Percentiles rank a stretch among this genome's conserved stretches.
These are phyloP conservation scores for Trichoderma virens DNA, from an alignment of 495 filamentous ascomycete species.

Conservation along the genomic window DNA sequence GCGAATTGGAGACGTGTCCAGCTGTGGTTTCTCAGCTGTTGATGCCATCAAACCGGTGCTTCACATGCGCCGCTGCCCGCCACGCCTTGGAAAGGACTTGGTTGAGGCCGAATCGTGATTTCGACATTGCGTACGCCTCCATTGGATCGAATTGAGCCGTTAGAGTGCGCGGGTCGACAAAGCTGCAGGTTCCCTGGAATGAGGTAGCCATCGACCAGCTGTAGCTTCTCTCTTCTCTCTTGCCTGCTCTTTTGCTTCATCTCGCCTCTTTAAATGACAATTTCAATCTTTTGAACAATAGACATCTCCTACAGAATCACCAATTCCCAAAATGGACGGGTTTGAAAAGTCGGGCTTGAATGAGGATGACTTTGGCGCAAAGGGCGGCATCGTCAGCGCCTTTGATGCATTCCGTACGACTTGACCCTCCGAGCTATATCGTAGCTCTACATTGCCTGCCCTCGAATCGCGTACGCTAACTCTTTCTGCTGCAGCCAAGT, in stretches of 20 bases:
- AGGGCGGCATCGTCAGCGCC: constrained; percentile 62
- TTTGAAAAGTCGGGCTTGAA: constrained; percentile 63
- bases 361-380: constrained; percentile 71
- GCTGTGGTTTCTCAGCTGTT: background rate
- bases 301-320: background rate
- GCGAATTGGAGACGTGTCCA: constrained; percentile 4
- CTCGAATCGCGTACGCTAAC: background rate
- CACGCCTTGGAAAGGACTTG: background rate
- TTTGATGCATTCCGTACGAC: constrained; percentile 92
- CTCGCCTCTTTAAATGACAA: background rate
- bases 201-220: background rate
- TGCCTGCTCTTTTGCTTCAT: background rate
- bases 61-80: constrained; percentile 6
- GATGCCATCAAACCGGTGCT: background rate
- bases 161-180: background rate
- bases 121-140: background rate
- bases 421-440: constrained; percentile 27
- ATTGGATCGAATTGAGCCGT: background rate
- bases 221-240: background rate
- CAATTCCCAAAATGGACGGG: constrained; percentile 38
- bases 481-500: constrained; percentile 60
- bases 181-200: background rate
- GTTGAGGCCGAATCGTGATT: background rate
- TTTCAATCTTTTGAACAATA: background rate
- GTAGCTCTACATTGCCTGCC: background rate